Conservation (phyloP, 2,329 filamentous ascomycete species). For the Camillea tinctor region DNA sequence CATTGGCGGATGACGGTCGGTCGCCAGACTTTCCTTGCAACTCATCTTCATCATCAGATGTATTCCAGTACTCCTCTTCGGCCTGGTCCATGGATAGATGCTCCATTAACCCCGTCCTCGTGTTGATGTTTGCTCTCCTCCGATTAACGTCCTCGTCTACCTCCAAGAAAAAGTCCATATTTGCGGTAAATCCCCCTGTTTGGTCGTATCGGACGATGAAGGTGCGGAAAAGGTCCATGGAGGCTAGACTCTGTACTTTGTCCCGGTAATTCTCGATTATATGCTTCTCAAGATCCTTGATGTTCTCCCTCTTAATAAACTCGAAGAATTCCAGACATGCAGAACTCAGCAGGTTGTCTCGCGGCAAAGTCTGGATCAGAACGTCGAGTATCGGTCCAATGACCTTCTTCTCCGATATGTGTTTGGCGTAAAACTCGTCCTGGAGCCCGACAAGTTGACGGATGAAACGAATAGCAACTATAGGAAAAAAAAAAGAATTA, state of each 20-base stretch:
- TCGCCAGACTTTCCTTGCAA: constrained; percentile 34
- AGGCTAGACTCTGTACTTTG: constrained; percentile 71
- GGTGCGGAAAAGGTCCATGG: constrained; percentile 80
- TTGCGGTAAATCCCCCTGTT: constrained; percentile 64
- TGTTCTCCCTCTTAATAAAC: constrained; percentile 77
- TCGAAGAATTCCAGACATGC: constrained; percentile 94
- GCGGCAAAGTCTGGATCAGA: constrained; percentile 79
- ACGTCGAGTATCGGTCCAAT: constrained; percentile 84
- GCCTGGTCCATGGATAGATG: constrained; percentile 71
- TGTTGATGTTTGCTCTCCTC: constrained; percentile 40
- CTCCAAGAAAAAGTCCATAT: constrained; percentile 71
- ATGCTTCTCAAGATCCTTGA: constrained; percentile 79
- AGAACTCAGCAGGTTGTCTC: constrained; percentile 91
- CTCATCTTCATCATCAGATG: constrained; percentile 82
- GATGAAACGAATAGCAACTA: constrained; percentile 91
- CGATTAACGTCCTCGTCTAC: constrained; percentile 58
- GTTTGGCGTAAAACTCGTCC: constrained; percentile 87
- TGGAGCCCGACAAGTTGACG: constrained; percentile 80
- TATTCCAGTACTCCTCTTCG: constrained; percentile 94
- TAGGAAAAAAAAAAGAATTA: too few species aligned
- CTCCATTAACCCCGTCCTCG: constrained; percentile 63
- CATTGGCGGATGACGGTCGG: constrained; percentile 52
- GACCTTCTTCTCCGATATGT: constrained; percentile 77
- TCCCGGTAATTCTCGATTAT: constrained; percentile 83
- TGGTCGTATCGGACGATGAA: constrained; percentile 78